phyloP scores from a whole-genome alignment of 2,329 filamentous ascomycete genomes.

The Monosporascus sp. region DNA sequence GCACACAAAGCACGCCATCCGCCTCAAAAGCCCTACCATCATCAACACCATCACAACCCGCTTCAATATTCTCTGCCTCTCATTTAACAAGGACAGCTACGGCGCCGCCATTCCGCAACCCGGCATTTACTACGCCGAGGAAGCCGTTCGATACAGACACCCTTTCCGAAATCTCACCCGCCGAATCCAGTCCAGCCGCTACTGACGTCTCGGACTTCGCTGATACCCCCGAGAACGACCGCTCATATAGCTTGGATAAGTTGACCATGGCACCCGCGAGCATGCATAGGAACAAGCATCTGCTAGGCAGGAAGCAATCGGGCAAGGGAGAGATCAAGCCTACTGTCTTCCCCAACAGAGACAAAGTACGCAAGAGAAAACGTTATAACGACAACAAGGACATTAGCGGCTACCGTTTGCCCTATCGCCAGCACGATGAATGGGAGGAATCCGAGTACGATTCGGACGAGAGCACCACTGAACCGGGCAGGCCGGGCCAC shows the following conservation, averaged over 20 bases:
- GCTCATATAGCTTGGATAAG: slow-evolving; percentile 33
- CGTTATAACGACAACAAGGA: slow-evolving; percentile 47
- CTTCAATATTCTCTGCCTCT: slow-evolving; percentile 41
- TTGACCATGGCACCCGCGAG: slow-evolving; percentile 46
- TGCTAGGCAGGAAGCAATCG: slow-evolving; percentile 36
- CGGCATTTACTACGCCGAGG: slow-evolving; percentile 59
- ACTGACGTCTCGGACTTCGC: slow-evolving; percentile 52
- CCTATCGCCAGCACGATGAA: slow-evolving; percentile 36
- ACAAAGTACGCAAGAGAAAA: slow-evolving; percentile 50
- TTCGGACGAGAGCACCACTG: slow-evolving; percentile 39
- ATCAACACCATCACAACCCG: slow-evolving; percentile 17
- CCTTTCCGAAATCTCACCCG: slow-evolving; percentile 51
- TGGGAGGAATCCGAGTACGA: slow-evolving; percentile 45
- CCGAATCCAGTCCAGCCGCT: slow-evolving; percentile 55
- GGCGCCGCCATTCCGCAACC: slow-evolving; percentile 55
- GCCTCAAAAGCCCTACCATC: not conserved
- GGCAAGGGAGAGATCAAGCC: slow-evolving; percentile 61
- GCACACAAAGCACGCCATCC: slow-evolving; percentile 30
- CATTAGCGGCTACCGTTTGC: slow-evolving; percentile 41
- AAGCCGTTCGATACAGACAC: slow-evolving; percentile 49
- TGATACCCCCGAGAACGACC: slow-evolving; percentile 48
- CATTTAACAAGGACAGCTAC: slow-evolving; percentile 35
- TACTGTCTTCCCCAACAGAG: slow-evolving; percentile 31
- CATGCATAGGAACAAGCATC: slow-evolving; percentile 37
- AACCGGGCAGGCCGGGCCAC: slow-evolving; percentile 13